These are phyloP conservation scores for Fusarium sp. DNA, from an alignment of 2,329 filamentous ascomycete genomes.

Conservation along the genomic window DNA sequence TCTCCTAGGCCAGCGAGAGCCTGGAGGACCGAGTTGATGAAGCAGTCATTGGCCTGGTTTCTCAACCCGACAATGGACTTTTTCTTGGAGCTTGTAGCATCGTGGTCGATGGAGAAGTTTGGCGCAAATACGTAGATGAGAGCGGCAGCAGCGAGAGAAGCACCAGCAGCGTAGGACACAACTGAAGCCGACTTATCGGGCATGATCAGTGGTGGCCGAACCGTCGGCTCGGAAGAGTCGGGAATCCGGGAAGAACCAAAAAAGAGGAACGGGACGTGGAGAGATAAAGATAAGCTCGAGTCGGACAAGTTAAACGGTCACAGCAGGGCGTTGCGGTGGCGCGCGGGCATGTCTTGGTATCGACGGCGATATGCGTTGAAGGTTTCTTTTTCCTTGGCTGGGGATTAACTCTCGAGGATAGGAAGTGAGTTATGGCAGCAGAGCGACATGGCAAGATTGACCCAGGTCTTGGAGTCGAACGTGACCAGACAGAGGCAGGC, in stretches of 20 bases:
- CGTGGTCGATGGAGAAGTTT: conserved; percentile 94
- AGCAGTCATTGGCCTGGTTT: conserved; percentile 96
- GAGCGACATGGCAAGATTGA: conserved; percentile 18
- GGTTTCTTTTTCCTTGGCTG: conserved; percentile 2
- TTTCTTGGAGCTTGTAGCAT: conserved; percentile 77
- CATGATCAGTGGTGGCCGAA: conserved; percentile 50
- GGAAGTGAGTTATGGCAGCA: conserved; percentile 1
- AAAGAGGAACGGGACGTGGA: conserved; percentile 6
- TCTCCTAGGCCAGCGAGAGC: conserved; percentile 92
- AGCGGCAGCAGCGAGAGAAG: conserved; percentile 93
- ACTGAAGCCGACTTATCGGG: conserved; percentile 57
- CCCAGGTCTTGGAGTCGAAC: too few relatives aligned
- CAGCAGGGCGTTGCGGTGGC: conserved; percentile 40
- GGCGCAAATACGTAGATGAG: conserved; percentile 98
- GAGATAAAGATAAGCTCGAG: conserved; percentile 29
- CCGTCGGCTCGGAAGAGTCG: conserved; percentile 44
- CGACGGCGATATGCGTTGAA: conserved; percentile 16
- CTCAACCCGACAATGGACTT: conserved; percentile 89
- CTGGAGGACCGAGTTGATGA: conserved; percentile 97
- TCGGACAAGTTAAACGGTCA: conserved; percentile 47
- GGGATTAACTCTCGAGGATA: conserved; percentile 9
- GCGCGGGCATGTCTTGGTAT: conserved; percentile 45
- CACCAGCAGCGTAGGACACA: conserved; percentile 94
- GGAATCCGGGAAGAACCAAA: conserved; percentile 10
- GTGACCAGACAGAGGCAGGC: too few relatives aligned